Conservation (phyloP, 139 green algal species). For the Tetraselmis striata region DNA sequence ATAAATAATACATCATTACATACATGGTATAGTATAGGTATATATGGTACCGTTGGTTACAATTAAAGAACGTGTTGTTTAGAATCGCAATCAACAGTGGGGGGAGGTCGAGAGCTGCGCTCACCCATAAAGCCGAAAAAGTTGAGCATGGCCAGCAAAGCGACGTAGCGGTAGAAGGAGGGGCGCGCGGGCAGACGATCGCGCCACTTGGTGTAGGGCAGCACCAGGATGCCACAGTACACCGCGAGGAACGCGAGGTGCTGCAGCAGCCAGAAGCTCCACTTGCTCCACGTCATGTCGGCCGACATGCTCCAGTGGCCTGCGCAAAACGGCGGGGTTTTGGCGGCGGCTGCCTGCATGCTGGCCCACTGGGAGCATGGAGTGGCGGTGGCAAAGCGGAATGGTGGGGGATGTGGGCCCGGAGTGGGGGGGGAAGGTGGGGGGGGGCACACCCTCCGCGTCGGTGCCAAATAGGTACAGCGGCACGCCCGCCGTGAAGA, state of each 20-base stretch:
- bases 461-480: constrained; percentile 28
- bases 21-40: no score
- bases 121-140: constrained; percentile 6
- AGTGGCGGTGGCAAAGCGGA: no score
- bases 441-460: background rate
- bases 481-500: constrained; percentile 35
- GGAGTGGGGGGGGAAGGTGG: background rate
- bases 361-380: no score
- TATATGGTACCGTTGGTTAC: no score
- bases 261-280: constrained; percentile 47
- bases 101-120: background rate
- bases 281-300: constrained; percentile 46
- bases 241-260: constrained; percentile 19
- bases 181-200: constrained; percentile 46
- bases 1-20: no score
- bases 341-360: no score
- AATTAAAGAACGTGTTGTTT: no score
- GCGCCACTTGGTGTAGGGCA: constrained; percentile 33
- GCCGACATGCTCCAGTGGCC: background rate
- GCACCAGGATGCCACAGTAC: constrained; percentile 31
- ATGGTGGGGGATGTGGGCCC: background rate
- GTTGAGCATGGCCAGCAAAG: constrained; percentile 30
- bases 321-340: no score
- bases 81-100: no score
- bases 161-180: constrained; percentile 43